Evolutionary conservation across 2,329 filamentous ascomycete species (phyloP), one percentile per base, ranked within the genome.

Genomic region (Neofusicoccum ribis): DNA sequence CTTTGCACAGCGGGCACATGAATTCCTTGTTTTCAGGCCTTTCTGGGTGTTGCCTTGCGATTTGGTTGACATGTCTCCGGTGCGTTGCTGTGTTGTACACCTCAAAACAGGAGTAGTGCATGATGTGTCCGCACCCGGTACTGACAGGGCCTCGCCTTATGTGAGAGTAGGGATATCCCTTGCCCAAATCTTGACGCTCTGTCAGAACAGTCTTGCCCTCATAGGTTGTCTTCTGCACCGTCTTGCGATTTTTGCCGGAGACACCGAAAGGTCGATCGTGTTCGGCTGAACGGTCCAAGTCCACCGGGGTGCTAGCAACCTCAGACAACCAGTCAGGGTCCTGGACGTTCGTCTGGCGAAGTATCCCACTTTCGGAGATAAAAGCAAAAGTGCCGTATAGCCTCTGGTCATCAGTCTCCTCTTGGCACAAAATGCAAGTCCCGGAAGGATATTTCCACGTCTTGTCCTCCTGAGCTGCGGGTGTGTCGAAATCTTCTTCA

Each of bases 101-200:
- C 72, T 97, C 93, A 74, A 99, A 99, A 79, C 95, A 99, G 70
- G 87, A 88, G 76, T 91, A 98, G 77, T 99, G 95, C 95, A 99
- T 99, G 73, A 99, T 96, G 76, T 99, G 95, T 2, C 95, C 95
- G 77, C 95, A 99, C 9, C 94, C 92, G 41, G 91, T 91, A 11
- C 93, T 91, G 1, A 98, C 90, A 0, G 94, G 91, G 0, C 93
- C 95, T 17, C 86, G 83, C 34, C 85, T 83, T 39, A 88, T 88
- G 46, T 88, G 83, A 9, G 85, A 82, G 6, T 88, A 83, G 2
- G 92, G 90, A 73, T 96, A 99, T 0, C 95, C 95, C 77, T 93
- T 96, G 37, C 94, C 93, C 54, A 99, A 86, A 5, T 89, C 89
- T 77, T 96, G 91, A 56, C 91, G 87, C 75, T 96, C 92, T 4